A percentile compares a stretch with the other conserved stretches of the same genome.
Conservation (phyloP, 2,329 filamentous ascomycete species). For the Fusarium piperis region DNA sequence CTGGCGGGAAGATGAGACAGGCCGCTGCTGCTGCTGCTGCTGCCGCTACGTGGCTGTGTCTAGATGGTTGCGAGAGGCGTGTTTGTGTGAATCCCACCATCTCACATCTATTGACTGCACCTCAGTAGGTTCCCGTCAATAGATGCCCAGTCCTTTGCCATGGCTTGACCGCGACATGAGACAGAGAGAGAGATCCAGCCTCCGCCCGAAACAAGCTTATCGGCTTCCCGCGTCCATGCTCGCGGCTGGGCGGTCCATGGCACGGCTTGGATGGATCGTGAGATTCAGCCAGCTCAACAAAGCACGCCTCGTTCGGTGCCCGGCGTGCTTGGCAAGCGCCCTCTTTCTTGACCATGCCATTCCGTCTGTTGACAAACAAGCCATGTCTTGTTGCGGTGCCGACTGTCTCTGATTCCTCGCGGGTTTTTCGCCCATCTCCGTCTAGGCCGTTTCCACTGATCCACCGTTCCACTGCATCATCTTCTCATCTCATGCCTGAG, state of each 20-base stretch:
- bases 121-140: conserved; percentile 24
- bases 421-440: background rate
- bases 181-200: background rate
- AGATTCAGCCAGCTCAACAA: conserved; percentile 5
- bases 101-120: background rate
- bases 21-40: too few relatives aligned
- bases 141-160: conserved; percentile 10
- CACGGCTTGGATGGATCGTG: background rate
- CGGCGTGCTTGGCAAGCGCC: conserved; percentile 27
- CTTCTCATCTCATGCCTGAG: conserved; percentile 17
- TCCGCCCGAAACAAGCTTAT: conserved; percentile 36
- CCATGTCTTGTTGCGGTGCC: background rate
- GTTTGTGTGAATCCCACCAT: conserved; percentile 23
- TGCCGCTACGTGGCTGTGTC: conserved; percentile 22
- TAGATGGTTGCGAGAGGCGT: conserved; percentile 1
- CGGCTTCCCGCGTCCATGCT: conserved; percentile 22
- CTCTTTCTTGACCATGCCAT: background rate
- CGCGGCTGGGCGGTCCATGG: background rate
- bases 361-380: background rate
- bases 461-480: conserved; percentile 26
- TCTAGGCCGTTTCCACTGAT: conserved; percentile 23
- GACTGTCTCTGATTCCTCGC: conserved; percentile 11
- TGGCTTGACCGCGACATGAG: background rate
- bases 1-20: background rate
- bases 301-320: background rate